Evolutionary conservation across 2,329 filamentous ascomycete genomes (phyloP).

Genomic region (Monosporascus sp.): DNA sequence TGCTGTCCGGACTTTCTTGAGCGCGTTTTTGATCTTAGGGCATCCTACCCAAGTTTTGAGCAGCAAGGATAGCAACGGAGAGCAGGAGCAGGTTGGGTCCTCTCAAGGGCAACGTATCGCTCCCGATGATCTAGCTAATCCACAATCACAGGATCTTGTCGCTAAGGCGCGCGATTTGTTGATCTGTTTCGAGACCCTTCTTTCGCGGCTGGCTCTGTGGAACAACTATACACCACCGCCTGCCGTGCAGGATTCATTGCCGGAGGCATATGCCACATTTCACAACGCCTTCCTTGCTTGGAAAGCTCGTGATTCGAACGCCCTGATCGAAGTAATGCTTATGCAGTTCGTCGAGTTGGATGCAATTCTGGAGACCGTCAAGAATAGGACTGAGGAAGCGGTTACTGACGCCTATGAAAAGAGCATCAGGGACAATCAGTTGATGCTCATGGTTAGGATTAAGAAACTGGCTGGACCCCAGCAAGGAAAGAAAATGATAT

Average conservation of each 20-base stretch:
- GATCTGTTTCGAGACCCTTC: slow-evolving; percentile 70
- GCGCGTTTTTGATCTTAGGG: slow-evolving; percentile 73
- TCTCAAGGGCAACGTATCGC: slow-evolving; percentile 38
- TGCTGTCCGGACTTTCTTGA: slow-evolving; percentile 69
- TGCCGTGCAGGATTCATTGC: slow-evolving; percentile 56
- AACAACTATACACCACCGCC: slow-evolving; percentile 66
- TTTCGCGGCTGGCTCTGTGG: slow-evolving; percentile 59
- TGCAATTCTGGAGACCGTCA: slow-evolving; percentile 78
- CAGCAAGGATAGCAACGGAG: slow-evolving; percentile 60
- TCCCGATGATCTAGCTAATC: slow-evolving; percentile 53
- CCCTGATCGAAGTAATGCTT: slow-evolving; percentile 79
- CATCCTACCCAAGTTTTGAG: slow-evolving; percentile 75
- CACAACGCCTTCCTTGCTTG: slow-evolving; percentile 77
- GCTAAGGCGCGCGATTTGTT: slow-evolving; percentile 73
- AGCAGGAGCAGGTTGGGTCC: slow-evolving; percentile 53
- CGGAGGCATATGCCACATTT: slow-evolving; percentile 68
- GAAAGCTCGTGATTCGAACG: slow-evolving; percentile 75
- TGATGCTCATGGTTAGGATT: slow-evolving; percentile 74
- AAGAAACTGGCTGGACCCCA: slow-evolving; percentile 71
- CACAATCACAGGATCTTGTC: slow-evolving; percentile 66
- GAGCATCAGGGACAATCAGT: slow-evolving; percentile 76
- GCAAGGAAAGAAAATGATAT: slow-evolving; percentile 66
- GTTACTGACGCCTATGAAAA: slow-evolving; percentile 73
- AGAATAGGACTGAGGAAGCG: slow-evolving; percentile 68
- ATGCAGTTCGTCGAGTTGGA: slow-evolving; percentile 81